Conservation (phyloP, 2,329 filamentous ascomycete genomes). For the Cercospora sojina region DNA sequence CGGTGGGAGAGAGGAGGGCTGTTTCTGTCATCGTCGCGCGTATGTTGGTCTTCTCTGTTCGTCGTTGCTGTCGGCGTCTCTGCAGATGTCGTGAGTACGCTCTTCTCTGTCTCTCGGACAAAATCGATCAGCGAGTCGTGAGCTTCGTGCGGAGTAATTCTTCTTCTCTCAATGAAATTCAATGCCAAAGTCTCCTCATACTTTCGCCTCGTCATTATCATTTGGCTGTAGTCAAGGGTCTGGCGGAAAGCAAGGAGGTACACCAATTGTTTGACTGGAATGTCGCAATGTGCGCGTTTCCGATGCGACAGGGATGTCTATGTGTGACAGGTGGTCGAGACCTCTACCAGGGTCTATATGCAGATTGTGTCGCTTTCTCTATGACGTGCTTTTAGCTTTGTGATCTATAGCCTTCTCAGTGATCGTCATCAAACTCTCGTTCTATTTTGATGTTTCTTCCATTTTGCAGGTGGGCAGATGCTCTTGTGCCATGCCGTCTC, state of each 20-base stretch:
- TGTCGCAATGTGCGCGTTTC: neutral
- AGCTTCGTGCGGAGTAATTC: neutral
- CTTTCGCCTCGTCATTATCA: neutral
- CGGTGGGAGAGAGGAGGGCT: neutral
- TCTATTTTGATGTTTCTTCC: neutral
- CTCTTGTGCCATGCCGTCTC: neutral
- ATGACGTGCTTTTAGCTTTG: neutral
- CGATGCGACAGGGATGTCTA: slow-evolving; percentile 1
- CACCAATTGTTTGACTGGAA: neutral
- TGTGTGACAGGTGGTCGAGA: neutral
- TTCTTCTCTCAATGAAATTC: neutral
- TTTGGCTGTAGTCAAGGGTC: neutral
- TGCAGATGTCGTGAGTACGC: neutral
- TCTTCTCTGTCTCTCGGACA: neutral
- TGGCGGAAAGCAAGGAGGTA: neutral
- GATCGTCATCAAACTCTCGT: neutral
- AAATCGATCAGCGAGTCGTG: neutral
- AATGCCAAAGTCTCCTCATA: neutral
- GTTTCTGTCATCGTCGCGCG: neutral
- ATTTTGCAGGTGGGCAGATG: neutral
- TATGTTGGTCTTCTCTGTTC: neutral
- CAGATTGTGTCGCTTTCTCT: neutral
- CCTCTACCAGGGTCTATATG: neutral
- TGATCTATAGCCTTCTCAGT: neutral
- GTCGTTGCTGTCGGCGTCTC: neutral